These are phyloP conservation scores for Pseudopediastrum boryanum DNA, from an alignment of 139 green algal genomes.

Conservation along the genomic window DNA sequence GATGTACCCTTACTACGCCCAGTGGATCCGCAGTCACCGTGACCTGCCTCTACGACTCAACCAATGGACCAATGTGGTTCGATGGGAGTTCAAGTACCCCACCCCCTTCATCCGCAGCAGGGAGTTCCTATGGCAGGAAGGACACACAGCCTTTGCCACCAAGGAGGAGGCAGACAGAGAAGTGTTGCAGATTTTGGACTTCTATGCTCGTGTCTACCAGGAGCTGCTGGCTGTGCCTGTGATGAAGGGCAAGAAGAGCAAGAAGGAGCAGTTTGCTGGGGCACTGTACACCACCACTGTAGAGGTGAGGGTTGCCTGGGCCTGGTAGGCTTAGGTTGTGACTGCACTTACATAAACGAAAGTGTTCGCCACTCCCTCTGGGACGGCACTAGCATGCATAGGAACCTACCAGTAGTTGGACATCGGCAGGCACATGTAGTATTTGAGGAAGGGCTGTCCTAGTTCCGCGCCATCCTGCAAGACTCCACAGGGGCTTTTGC, in stretches of 20 bases:
- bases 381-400: too few relatives aligned
- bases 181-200: constrained; percentile 94
- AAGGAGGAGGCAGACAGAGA: constrained; percentile 90
- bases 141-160: constrained; percentile 91
- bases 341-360: too few relatives aligned
- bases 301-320: constrained; percentile 72
- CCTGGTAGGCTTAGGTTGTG: too few relatives aligned
- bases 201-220: constrained; percentile 94
- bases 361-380: too few relatives aligned
- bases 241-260: constrained; percentile 87
- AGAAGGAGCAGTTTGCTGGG: constrained; percentile 98
- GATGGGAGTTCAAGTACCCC: constrained; percentile 99
- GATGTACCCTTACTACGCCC: constrained; percentile 97
- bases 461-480: too few relatives aligned
- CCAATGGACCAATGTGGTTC: constrained; percentile 99
- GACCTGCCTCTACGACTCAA: constrained; percentile 98
- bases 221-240: constrained; percentile 96
- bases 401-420: too few relatives aligned
- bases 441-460: too few relatives aligned
- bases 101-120: constrained; percentile 97
- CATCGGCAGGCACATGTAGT: too few relatives aligned
- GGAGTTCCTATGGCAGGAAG: constrained; percentile 97
- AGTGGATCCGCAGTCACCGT: constrained; percentile 96
- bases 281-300: constrained; percentile 96
- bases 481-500: too few relatives aligned